Base-by-base conservation (phyloP, 1,284 basidiomycete genomes). In the Exobasidium cylindrosporum region DNA sequence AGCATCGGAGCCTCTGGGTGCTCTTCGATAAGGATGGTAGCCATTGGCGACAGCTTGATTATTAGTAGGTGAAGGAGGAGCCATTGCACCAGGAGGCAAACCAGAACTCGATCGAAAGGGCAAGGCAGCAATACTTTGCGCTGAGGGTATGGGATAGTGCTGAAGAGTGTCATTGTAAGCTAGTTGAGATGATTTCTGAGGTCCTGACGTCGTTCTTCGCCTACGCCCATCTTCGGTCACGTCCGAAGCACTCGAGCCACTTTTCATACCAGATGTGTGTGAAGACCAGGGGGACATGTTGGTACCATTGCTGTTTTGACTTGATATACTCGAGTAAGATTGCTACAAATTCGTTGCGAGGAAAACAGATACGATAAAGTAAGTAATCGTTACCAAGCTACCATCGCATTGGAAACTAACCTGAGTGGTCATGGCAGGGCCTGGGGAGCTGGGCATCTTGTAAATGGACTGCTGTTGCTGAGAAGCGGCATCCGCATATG, bases 21-120 rank as follows among this genome's bases (percentile, higher is more conserved):
- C 61, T 11, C 73, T 58, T 44, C 74, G 68, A 54, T 76, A 73
- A 13, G 74, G 74, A 58, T 76, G 74, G 60, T 69, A 76, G 26
- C 68, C 71, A 31, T 61, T 65, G 35, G 35, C 35, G 17, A 40
- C 35, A 17, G 35, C 35, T 40, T 7, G 35, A 40, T 40, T 40
- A 11, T 65, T 66, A n/a, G 67, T 68, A 21, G 49, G 50, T 3
- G 68, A 40, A 0, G 62, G 43, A 31, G 60, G 61, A 21, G 50
- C 30, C 63, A 64, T 64, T 10, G 62, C 61, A 23, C 63, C 61
- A 3, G 60, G 60, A 13, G 63, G 63, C 23, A 64, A 52, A 40
- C 35, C 35, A 40, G 17, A 40, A 17, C 35, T 17, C 7, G 35
- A 40, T 40, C 35, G 35, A 40, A 40, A 40, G 17, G 35, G 35